Base-by-base conservation (phyloP, 192 early-diverging fungal species). In the Endogone sp. region DNA sequence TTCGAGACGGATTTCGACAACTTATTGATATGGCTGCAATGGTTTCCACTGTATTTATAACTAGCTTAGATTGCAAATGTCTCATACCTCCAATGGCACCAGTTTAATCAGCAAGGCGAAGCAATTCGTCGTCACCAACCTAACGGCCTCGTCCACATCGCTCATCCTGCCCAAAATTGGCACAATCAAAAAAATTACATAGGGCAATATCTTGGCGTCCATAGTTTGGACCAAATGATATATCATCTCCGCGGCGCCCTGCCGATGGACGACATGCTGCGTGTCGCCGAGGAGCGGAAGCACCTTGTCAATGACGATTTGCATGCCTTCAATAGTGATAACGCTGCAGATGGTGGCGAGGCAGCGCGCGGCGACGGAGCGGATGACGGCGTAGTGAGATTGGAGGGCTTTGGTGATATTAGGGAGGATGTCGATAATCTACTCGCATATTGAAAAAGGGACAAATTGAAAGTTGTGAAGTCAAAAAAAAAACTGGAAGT, bases 131-230 rank as follows among this genome's bases (percentile, higher is more conserved):
- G 86, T 90, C 2, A 98, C 82, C 31, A 98, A 84, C 24, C 98
- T 90, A 6, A 96, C 92, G 29, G 85, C 81, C 69, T 97, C 95
- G 63, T 99, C 89, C 2, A 87, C 82, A 79, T 99, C 98, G 66
- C 94, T 96, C 95, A 99, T 99, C 10, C 95, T 90, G 29, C 94
- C 93, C 22, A 99, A 86, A 29, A 99, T 87, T 1, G 98, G 98
- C 16, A 98, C 93, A 64, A 99, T 92, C 69, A 99, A 76, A 72
- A 99, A 99, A 13, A 97, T 92, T n/a, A 98, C 91, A 72, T 98
- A 99, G 3, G 98, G 94, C 37, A 99, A 77, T 56, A 98, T 89
- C 66, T 83, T 85, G 57, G 91, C 86, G 37, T 91, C 92, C 66
- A 98, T 83, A 9, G 74, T 76, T 62, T 90, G 84, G 10, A 96